Evolutionary conservation across 495 filamentous ascomycete genomes (phyloP), one percentile per base, ranked within the genome.

Genomic region (Parathielavia appendiculata): DNA sequence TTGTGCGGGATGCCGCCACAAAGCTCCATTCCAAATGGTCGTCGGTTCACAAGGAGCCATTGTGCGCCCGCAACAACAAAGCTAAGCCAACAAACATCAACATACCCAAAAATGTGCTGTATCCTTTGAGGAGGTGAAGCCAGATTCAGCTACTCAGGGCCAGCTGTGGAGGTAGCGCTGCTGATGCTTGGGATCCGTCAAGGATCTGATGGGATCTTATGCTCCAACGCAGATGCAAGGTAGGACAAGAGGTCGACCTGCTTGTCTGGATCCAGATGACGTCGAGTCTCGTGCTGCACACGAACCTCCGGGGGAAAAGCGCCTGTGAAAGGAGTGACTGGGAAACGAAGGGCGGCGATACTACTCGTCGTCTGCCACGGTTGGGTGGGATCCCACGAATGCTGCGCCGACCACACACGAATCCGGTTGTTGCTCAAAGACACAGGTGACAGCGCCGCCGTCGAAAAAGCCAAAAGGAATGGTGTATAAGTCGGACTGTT

Each of bases 271-370:
- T 69, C 66, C 71, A 66, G 63, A 54, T 57, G 57, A 47, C 54
- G 51, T 61, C 43, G 35, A 23, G 61, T 56, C 40, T 64, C 41
- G 55, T 63, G 61, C 57, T 50, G 51, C 63, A 57, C 49, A 20
- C 35, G 47, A 40, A 23, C 53, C 65, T 63, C 57, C 52, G 51
- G 61, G 61, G 40, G 38, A 66, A n/a, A n/a, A 63, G 61, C 61
- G 73, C 64, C 66, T 69, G 63, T 56, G 60, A 56, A 69, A 65
- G 58, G 69, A 73, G 67, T 68, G 70, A 69, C 69, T 67, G 57
- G 66, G 56, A 66, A 63, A 61, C 17, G 54, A 67, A 54, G 61
- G 36, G 54, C 38, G 46, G 38, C 17, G 59, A 52, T 40, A 44
- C 32, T 53, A 34, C 26, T 49, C 47, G 57, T 39, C 30, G 56